Conservation (phyloP, 768 basidiomycete species). For the Cyclocybe cylindracea region DNA sequence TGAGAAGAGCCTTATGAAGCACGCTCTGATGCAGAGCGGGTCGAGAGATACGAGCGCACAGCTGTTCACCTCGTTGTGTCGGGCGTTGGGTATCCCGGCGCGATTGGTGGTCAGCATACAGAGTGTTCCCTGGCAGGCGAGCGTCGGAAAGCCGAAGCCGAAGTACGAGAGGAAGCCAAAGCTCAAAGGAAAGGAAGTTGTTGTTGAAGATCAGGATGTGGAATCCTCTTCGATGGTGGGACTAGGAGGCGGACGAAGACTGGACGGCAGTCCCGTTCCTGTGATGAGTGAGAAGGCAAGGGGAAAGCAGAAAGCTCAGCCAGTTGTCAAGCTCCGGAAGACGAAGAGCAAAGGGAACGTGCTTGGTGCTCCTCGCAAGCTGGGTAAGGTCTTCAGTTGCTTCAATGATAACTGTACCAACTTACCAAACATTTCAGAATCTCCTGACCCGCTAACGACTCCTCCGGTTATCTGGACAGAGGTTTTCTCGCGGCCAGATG, state of each 20-base stretch:
- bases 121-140: constrained; percentile 86
- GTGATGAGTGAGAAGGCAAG: constrained; percentile 51
- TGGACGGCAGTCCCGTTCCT: constrained; percentile 35
- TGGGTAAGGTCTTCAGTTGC: constrained; percentile 14
- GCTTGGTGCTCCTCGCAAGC: constrained; percentile 29
- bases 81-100: constrained; percentile 84
- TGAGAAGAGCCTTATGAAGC: constrained; percentile 91
- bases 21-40: constrained; percentile 77
- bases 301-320: constrained; percentile 57
- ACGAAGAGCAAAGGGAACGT: constrained; percentile 50
- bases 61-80: constrained; percentile 87
- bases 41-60: constrained; percentile 87
- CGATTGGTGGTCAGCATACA: constrained; percentile 90
- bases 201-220: constrained; percentile 27
- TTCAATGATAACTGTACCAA: neutral
- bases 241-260: constrained; percentile 38
- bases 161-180: constrained; percentile 36
- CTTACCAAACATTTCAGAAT: constrained; percentile 19
- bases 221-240: constrained; percentile 27
- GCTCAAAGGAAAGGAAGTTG: constrained; percentile 34
- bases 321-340: constrained; percentile 61
- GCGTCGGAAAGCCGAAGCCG: constrained; percentile 32
- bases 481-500: constrained; percentile 91
- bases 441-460: constrained; percentile 57
- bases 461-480: constrained; percentile 97